phyloP scores from a whole-genome alignment of 2,329 filamentous ascomycete species.

The Botrytis cinerea region DNA sequence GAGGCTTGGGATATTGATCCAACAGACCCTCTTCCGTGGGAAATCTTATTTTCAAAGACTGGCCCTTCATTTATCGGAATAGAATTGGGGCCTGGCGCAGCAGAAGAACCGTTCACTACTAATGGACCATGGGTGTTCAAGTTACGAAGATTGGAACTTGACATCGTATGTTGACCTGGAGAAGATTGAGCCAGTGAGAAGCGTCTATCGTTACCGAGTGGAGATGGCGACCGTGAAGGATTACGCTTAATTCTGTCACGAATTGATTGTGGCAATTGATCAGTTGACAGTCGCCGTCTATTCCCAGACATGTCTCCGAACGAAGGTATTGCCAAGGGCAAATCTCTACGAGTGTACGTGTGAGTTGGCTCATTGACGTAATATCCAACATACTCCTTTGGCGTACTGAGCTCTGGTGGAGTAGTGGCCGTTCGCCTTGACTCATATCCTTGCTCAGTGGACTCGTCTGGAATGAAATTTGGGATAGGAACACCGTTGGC shows the following conservation, averaged over 20 bases:
- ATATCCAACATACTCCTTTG: slow-evolving; percentile 43
- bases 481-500: slow-evolving; percentile 55
- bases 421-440: slow-evolving; percentile 29
- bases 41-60: slow-evolving; percentile 33
- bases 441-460: slow-evolving; percentile 32
- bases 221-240: slow-evolving; percentile 42
- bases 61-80: slow-evolving; percentile 33
- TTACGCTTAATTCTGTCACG: slow-evolving; percentile 39
- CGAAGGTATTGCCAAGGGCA: slow-evolving; percentile 38
- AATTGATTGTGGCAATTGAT: slow-evolving; percentile 42
- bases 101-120: slow-evolving; percentile 39
- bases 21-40: slow-evolving; percentile 32
- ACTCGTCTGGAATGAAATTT: slow-evolving; percentile 58
- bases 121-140: slow-evolving; percentile 37
- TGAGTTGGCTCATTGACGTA: slow-evolving; percentile 38
- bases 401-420: slow-evolving; percentile 36
- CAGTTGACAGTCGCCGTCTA: slow-evolving; percentile 39
- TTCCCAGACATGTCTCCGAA: slow-evolving; percentile 39
- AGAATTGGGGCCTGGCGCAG: background rate
- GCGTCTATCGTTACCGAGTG: slow-evolving; percentile 41
- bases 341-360: slow-evolving; percentile 31
- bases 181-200: slow-evolving; percentile 36
- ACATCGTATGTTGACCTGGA: slow-evolving; percentile 36
- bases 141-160: slow-evolving; percentile 36
- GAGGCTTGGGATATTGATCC: slow-evolving; percentile 38